phyloP scores from a whole-genome alignment of 2,329 filamentous ascomycete species.

The Nothophaeocryptopus gaeumannii region DNA sequence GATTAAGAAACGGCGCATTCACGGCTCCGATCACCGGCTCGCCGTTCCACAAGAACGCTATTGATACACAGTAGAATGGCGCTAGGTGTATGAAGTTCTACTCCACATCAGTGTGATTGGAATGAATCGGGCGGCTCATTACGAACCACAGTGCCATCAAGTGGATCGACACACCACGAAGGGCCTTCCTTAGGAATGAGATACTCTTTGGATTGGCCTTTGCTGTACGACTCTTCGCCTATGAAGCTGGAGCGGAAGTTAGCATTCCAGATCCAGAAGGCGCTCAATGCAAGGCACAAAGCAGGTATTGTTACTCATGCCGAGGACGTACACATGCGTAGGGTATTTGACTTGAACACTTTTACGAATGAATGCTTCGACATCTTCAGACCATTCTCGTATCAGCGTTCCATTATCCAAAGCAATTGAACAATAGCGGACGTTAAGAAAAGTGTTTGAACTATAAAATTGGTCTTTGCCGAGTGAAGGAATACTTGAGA shows the following conservation, averaged over 20 bases:
- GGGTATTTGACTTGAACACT: slow-evolving; percentile 57
- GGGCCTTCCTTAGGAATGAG: slow-evolving; percentile 59
- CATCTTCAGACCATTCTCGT: slow-evolving; percentile 48
- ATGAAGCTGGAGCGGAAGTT: slow-evolving; percentile 57
- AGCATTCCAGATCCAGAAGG: neutral
- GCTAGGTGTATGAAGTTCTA: slow-evolving; percentile 74
- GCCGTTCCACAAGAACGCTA: slow-evolving; percentile 62
- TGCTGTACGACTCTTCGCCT: slow-evolving; percentile 73
- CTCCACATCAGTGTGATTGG: too few species aligned
- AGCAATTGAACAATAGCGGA: neutral
- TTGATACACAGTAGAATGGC: slow-evolving; percentile 78
- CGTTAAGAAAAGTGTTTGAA: neutral
- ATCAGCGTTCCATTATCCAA: slow-evolving; percentile 1
- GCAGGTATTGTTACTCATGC: too few species aligned
- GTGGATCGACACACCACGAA: slow-evolving; percentile 73
- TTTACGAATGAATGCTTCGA: slow-evolving; percentile 63
- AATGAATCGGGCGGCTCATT: too few species aligned
- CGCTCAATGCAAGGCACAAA: neutral
- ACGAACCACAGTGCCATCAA: slow-evolving; percentile 55
- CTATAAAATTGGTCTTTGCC: too few species aligned
- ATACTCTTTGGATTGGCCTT: slow-evolving; percentile 64
- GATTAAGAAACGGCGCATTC: slow-evolving; percentile 63
- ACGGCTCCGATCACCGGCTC: slow-evolving; percentile 67
- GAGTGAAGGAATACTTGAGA: too few species aligned
- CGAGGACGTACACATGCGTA: slow-evolving; percentile 58